phyloP scores from a whole-genome alignment of 768 basidiomycete genomes.

The Termitomyces eurrhizus region DNA sequence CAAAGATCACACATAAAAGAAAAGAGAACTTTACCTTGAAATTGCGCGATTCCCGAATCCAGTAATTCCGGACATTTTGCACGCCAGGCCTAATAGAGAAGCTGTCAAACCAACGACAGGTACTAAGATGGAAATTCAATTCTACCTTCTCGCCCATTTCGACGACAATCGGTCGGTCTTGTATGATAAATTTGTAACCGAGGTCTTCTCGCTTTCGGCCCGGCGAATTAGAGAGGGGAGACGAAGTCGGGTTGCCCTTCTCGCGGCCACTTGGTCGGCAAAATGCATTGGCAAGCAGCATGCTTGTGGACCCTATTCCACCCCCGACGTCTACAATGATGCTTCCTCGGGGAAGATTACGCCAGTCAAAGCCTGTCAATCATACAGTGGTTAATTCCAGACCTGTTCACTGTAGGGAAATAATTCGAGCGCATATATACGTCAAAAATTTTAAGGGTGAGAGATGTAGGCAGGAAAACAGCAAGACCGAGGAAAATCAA shows the following conservation, averaged over 20 bases:
- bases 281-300: conserved; percentile 33
- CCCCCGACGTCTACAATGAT: conserved; percentile 68
- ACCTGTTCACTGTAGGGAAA: not conserved
- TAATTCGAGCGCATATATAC: conserved; percentile 8
- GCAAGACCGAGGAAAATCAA: not conserved
- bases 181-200: conserved; percentile 50
- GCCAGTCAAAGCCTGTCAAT: conserved; percentile 55
- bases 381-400: not conserved
- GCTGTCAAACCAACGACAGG: not conserved
- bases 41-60: conserved; percentile 45
- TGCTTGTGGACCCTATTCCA: conserved; percentile 52
- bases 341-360: conserved; percentile 42
- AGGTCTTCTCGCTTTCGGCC: conserved; percentile 19
- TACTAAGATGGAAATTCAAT: conserved; percentile 9
- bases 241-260: not conserved
- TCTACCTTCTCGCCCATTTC: conserved; percentile 48
- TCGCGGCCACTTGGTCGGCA: conserved; percentile 16
- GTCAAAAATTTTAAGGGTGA: not conserved
- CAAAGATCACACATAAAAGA: not conserved
- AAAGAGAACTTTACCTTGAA: conserved; percentile 38
- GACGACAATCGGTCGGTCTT: conserved; percentile 54
- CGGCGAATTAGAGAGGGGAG: not conserved
- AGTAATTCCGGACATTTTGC: conserved; percentile 55
- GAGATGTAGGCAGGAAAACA: not conserved
- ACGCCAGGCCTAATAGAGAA: conserved; percentile 46